A percentile compares a stretch with the other conserved stretches of the same genome.
phyloP scores from a whole-genome alignment of 2,329 filamentous ascomycete species.

The Xylariaceae sp. region DNA sequence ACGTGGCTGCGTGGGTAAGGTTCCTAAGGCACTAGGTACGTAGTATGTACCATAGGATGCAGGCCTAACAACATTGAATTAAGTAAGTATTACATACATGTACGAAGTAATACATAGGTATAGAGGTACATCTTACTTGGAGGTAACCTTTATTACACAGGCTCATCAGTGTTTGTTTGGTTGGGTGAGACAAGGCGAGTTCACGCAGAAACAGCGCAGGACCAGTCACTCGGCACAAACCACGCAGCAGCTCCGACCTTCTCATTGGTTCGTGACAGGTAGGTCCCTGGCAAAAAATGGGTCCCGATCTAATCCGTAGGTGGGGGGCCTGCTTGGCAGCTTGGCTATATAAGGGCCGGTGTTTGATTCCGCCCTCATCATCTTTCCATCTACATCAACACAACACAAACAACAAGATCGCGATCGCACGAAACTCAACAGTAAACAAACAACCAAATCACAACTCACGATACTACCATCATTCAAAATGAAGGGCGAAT shows the following conservation, averaged over 20 bases:
- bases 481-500: constrained; percentile 32
- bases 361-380: not conserved
- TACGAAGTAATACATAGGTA: no score
- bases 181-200: constrained; percentile 1
- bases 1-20: not conserved
- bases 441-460: not conserved
- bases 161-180: no score
- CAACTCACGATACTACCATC: constrained; percentile 3
- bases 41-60: no score
- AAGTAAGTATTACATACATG: no score
- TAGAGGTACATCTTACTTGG: no score
- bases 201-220: constrained; percentile 16
- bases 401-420: not conserved
- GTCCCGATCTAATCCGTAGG: not conserved
- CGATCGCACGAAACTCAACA: not conserved
- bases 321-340: not conserved
- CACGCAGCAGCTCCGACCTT: not conserved
- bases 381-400: not conserved
- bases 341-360: not conserved
- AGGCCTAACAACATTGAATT: no score
- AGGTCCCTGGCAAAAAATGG: no score
- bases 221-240: not conserved
- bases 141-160: no score
- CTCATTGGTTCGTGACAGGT: not conserved
- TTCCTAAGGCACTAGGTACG: no score